These are phyloP conservation scores for Pugionium dolabratum DNA, from an alignment of 345 rosid species.

Conservation along the genomic window DNA sequence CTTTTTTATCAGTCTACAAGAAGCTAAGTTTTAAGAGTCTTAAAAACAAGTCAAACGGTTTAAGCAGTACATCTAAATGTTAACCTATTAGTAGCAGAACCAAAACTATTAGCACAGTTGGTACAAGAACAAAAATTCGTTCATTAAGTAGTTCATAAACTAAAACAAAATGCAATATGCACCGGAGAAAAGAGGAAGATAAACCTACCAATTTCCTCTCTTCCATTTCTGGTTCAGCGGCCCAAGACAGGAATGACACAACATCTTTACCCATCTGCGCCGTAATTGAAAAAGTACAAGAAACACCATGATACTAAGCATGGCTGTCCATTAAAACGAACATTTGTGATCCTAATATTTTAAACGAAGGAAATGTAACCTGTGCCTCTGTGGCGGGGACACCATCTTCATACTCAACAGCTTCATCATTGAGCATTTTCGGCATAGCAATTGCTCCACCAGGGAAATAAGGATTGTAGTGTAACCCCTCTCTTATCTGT, in stretches of 20 bases:
- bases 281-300: not conserved
- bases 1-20: no score
- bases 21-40: not conserved
- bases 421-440: conserved; percentile 94
- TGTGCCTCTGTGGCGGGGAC: conserved; percentile 97
- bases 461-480: conserved; percentile 97
- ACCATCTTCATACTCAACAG: conserved; percentile 98
- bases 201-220: conserved; percentile 86
- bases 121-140: conserved; percentile 2
- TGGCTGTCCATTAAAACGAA: not conserved
- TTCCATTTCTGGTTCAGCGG: conserved; percentile 99
- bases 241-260: conserved; percentile 89
- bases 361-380: conserved; percentile 46
- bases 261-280: conserved; percentile 99
- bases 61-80: not conserved
- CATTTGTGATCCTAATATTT: not conserved
- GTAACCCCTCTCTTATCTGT: conserved; percentile 91
- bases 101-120: conserved; percentile 8
- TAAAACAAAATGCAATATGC: not conserved
- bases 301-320: conserved; percentile 11
- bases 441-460: conserved; percentile 99
- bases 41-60: not conserved
- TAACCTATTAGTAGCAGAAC: not conserved
- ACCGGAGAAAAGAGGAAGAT: conserved; percentile 7
- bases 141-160: no score